A percentile compares a stretch with the other conserved stretches of the same genome.
Evolutionary conservation across 108 stramenopile species (phyloP).

Genomic region (Discostella stelligeroides): DNA sequence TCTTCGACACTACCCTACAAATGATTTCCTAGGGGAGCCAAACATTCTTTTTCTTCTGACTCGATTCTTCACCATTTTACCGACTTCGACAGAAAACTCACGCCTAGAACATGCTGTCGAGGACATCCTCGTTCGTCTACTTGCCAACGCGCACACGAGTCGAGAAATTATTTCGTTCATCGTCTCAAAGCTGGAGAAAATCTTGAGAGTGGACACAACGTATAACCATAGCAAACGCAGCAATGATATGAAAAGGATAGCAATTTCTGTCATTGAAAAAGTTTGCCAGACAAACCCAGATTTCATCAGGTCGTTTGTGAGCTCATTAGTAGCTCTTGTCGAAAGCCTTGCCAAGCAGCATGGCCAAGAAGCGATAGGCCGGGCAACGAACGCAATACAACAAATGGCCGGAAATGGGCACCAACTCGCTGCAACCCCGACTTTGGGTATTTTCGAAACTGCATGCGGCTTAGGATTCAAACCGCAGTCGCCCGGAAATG

Average conservation of each 20-base stretch:
- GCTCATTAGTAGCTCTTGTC: constrained; percentile 53
- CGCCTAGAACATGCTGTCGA: constrained; percentile 9
- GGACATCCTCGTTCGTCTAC: constrained; percentile 14
- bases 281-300: constrained; percentile 20
- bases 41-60: constrained; percentile 12
- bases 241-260: constrained; percentile 23
- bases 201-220: constrained; percentile 7
- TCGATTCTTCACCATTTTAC: constrained; percentile 2
- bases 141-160: constrained; percentile 17
- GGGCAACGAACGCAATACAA: constrained; percentile 34
- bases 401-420: constrained; percentile 40
- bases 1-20: constrained; percentile 20
- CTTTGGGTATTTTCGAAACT: constrained; percentile 62
- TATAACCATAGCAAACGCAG: not conserved
- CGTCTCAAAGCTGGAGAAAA: constrained; percentile 27
- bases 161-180: constrained; percentile 20
- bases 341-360: constrained; percentile 48
- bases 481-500: constrained; percentile 14
- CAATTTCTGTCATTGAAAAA: constrained; percentile 62
- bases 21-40: constrained; percentile 10
- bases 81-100: constrained; percentile 14
- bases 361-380: constrained; percentile 18
- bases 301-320: constrained; percentile 57
- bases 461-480: constrained; percentile 43
- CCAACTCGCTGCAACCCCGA: constrained; percentile 63